Base-by-base conservation (phyloP, 257 asterid species). In the Petrea volubilis region DNA sequence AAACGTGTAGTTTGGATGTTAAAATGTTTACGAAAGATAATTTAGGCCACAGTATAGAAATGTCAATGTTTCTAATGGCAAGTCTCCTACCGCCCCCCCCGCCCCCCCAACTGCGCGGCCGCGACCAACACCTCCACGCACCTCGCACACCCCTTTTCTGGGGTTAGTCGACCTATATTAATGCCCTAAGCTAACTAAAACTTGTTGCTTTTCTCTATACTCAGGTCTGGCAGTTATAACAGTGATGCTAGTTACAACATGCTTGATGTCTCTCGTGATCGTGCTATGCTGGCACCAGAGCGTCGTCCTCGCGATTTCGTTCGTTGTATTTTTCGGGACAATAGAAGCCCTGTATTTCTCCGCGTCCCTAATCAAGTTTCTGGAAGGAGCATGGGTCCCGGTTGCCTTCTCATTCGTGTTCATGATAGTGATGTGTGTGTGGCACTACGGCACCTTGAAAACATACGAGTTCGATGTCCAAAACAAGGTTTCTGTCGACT, bases 371-470 rank as follows among this genome's bases (percentile, higher is more conserved):
- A 79, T 89, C 82, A 89, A 87, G 47, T 92, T 92, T 66, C 75
- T 83, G 23, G 96, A 92, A 81, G 97, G 97, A 14, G 96, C 96
- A 1, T 92, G 97, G 97, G 96, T 89, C 21, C 96, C 97, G 0
- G 67, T 92, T 11, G 94, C 86, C 2, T 70, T 88, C 1, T 78
- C 98, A 0, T 65, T 85, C 72, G 15, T 88, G 71, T 88, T 92
- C 85, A 82, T 92, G 85, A 47, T 73, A 4, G 82, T 84, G 73
- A 92, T 92, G 98, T 81, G 86, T 21, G 63, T 81, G 25, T 92
- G 98, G 98, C 96, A 86, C 81, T 89, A 86, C 7, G 97, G 97
- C 23, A 83, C 95, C 0, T 79, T 87, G 23, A 85, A 83, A 71
- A 82, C 87, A 10, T 91, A 91, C 2, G 96, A 91, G 72, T 86